Evolutionary conservation across 169 alveolate genomes (phyloP).

Genomic region (Eimeria tenella): DNA sequence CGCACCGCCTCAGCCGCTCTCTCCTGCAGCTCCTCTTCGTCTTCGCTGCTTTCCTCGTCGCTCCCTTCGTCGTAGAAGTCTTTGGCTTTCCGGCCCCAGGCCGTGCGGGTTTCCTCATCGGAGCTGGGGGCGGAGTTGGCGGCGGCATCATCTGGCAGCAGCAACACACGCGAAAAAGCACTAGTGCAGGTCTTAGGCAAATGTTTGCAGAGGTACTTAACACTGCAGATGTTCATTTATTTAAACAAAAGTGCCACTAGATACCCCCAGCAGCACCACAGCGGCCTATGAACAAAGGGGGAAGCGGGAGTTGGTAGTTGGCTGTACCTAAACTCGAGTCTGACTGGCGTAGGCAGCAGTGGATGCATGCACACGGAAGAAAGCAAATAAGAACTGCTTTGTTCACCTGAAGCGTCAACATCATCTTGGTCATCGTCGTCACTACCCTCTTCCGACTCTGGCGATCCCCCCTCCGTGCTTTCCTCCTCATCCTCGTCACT

Average conservation of each 20-base stretch:
- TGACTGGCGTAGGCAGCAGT: no score
- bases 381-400: not conserved
- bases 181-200: no score
- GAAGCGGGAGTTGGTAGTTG: no score
- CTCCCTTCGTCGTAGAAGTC: slow-evolving; percentile 83
- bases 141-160: no score
- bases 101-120: slow-evolving; percentile 73
- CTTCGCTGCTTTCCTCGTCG: slow-evolving; percentile 57
- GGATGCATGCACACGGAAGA: not conserved
- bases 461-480: slow-evolving; percentile 47
- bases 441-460: no score
- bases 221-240: not conserved
- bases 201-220: not conserved
- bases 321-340: no score
- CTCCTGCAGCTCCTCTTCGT: slow-evolving; percentile 61
- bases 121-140: not conserved
- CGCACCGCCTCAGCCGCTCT: slow-evolving; percentile 59
- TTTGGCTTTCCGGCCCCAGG: slow-evolving; percentile 84
- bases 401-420: not conserved
- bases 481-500: slow-evolving; percentile 80
- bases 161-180: not conserved
- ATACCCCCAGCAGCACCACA: no score
- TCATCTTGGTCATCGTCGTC: slow-evolving; percentile 37
- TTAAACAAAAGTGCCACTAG: not conserved
- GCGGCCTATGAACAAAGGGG: no score